phyloP scores from a whole-genome alignment of 495 filamentous ascomycete species.

The Aspergillus heteromorphus region DNA sequence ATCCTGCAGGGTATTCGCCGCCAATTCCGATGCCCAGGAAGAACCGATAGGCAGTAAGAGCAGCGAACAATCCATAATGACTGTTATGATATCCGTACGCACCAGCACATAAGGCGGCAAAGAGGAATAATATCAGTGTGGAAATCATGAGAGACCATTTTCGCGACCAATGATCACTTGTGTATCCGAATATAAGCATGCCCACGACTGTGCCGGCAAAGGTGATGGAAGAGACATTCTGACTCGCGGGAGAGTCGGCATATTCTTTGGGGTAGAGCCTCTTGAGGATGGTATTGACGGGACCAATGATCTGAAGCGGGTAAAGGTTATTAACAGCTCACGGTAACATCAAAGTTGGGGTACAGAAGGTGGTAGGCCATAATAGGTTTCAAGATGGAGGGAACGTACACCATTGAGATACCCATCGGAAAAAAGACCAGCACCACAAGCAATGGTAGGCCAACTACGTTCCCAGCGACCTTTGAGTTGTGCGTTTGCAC shows the following conservation, averaged over 20 bases:
- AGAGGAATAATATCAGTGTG: conserved; percentile 76
- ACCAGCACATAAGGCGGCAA: conserved; percentile 73
- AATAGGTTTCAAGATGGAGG: background rate
- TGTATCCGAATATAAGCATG: conserved; percentile 75
- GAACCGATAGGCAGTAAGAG: conserved; percentile 81
- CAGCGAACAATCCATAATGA: conserved; percentile 65
- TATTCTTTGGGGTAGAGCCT: conserved; percentile 61
- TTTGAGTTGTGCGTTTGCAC: conserved; percentile 21
- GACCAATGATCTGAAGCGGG: conserved; percentile 66
- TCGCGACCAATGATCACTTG: conserved; percentile 77
- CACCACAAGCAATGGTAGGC: conserved; percentile 76
- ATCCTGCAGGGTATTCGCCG: conserved; percentile 87
- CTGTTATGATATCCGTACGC: conserved; percentile 63
- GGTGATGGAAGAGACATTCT: conserved; percentile 70
- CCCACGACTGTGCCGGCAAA: conserved; percentile 89
- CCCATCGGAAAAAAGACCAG: conserved; percentile 85
- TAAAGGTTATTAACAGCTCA: background rate
- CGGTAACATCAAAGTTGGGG: background rate
- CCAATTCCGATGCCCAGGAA: conserved; percentile 61
- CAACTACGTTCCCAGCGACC: conserved; percentile 55
- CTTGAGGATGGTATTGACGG: conserved; percentile 65
- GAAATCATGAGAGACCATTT: conserved; percentile 76
- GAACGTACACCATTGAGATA: conserved; percentile 71
- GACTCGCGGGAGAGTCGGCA: conserved; percentile 56
- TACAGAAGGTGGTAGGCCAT: background rate